Conservation (phyloP, 148 eudicot genomes). For the Talinum fruticosum region DNA sequence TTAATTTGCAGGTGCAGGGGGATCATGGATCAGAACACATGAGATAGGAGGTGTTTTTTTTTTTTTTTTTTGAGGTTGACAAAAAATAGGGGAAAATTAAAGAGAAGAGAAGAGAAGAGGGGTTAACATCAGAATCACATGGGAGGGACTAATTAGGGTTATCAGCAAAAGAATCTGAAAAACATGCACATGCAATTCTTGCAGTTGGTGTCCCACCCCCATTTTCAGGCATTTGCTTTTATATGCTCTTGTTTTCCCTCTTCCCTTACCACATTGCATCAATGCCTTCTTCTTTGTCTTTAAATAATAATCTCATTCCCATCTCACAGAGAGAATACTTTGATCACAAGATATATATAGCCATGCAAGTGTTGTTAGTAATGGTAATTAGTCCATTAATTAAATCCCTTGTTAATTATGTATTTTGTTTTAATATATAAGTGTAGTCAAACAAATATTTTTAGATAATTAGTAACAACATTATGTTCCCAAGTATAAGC, state of each 20-base stretch:
- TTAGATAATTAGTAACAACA: no score
- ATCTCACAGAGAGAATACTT: neutral
- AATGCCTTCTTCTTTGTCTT: neutral
- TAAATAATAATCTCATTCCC: neutral
- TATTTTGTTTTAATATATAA: no score
- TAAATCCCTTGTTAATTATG: no score
- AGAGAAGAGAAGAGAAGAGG: neutral
- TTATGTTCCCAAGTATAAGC: no score
- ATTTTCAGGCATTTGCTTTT: neutral
- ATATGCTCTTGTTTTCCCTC: neutral
- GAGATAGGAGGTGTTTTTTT: constrained; percentile 21
- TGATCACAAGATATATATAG: no score
- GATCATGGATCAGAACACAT: constrained; percentile 44
- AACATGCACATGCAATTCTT: neutral
- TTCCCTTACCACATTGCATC: neutral
- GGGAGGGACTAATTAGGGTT: neutral
- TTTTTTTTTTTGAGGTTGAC: no score
- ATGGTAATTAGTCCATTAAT: no score
- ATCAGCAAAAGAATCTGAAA: neutral
- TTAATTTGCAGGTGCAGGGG: neutral
- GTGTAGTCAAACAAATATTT: no score
- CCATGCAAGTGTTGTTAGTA: no score
- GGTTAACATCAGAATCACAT: neutral
- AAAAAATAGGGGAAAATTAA: constrained; percentile 11
- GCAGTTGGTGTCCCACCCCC: neutral